Conservation (phyloP, 306 rosid species). For the Vigna nakashimae region DNA sequence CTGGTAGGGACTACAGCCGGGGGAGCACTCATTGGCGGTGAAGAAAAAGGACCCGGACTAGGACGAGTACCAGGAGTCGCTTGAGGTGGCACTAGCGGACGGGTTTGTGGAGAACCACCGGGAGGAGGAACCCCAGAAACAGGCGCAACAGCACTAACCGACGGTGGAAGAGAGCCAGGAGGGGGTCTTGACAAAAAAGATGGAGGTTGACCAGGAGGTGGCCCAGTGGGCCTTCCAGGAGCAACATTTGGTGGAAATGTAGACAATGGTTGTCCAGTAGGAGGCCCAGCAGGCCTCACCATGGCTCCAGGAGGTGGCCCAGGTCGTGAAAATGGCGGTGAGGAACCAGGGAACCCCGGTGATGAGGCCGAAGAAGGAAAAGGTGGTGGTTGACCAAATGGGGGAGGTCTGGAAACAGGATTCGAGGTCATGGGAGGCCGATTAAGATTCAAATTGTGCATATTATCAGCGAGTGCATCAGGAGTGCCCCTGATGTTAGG, state of each 20-base stretch:
- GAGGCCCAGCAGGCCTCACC: conserved; percentile 60
- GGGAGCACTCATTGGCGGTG: conserved; percentile 55
- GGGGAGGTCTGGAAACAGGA: conserved; percentile 73
- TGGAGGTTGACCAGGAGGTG: conserved; percentile 54
- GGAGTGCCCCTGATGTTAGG: conserved; percentile 60
- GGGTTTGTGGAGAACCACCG: conserved; percentile 55
- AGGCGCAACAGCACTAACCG: conserved; percentile 53
- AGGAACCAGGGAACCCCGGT: conserved; percentile 56
- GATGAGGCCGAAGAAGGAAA: conserved; percentile 62
- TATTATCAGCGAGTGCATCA: conserved; percentile 62
- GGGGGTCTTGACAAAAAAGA: conserved; percentile 63
- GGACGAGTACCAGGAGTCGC: conserved; percentile 58
- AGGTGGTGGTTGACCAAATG: conserved; percentile 71
- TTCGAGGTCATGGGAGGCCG: conserved; percentile 72
- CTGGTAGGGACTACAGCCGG: conserved; percentile 47
- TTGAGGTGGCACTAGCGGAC: conserved; percentile 49
- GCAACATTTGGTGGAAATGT: conserved; percentile 51
- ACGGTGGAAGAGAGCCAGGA: conserved; percentile 54
- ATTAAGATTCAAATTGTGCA: conserved; percentile 81
- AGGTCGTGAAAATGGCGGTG: conserved; percentile 69
- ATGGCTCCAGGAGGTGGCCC: conserved; percentile 71
- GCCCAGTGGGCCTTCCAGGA: conserved; percentile 55
- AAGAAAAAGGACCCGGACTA: conserved; percentile 40
- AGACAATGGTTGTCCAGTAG: conserved; percentile 59
- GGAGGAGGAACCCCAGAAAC: conserved; percentile 56